Conservation (phyloP, 352 stramenopile species). For the Phytopythium delawarense region DNA sequence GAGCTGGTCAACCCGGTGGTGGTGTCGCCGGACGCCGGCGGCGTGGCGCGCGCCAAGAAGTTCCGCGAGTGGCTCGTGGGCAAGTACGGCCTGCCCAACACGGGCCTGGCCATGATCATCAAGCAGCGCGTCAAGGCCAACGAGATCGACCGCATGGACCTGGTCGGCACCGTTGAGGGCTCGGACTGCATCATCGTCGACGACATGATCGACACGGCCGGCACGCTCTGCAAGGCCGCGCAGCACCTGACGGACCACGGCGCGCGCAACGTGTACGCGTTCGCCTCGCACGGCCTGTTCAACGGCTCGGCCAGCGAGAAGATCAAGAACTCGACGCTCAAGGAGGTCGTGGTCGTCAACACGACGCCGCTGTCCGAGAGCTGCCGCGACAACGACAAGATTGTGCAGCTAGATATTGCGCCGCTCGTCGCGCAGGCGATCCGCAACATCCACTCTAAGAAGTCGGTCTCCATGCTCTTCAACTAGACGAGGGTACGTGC, state of each 20-base stretch:
- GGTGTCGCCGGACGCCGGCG: slow-evolving; percentile 98
- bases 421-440: slow-evolving; percentile 98
- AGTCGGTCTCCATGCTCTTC: slow-evolving; percentile 99
- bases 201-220: slow-evolving; percentile 99
- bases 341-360: slow-evolving; percentile 91
- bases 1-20: slow-evolving; percentile 99
- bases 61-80: slow-evolving; percentile 98
- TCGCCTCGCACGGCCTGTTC: slow-evolving; percentile 98
- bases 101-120: slow-evolving; percentile 99
- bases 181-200: slow-evolving; percentile 99
- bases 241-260: slow-evolving; percentile 96
- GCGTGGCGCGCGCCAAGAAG: slow-evolving; percentile 99
- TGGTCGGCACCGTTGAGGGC: slow-evolving; percentile 98
- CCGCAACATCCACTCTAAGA: slow-evolving; percentile 99
- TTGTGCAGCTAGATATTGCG: slow-evolving; percentile 97
- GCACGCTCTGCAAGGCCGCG: slow-evolving; percentile 97
- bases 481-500: slow-evolving; percentile 79
- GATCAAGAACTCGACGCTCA: slow-evolving; percentile 89
- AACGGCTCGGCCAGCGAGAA: slow-evolving; percentile 88
- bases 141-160: slow-evolving; percentile 98
- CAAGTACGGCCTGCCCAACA: slow-evolving; percentile 97
- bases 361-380: slow-evolving; percentile 81
- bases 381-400: slow-evolving; percentile 95
- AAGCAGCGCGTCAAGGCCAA: slow-evolving; percentile 98
- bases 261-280: slow-evolving; percentile 98